Evolutionary conservation across 495 filamentous ascomycete genomes (phyloP).

Genomic region (Hypoxylon fragiforme): DNA sequence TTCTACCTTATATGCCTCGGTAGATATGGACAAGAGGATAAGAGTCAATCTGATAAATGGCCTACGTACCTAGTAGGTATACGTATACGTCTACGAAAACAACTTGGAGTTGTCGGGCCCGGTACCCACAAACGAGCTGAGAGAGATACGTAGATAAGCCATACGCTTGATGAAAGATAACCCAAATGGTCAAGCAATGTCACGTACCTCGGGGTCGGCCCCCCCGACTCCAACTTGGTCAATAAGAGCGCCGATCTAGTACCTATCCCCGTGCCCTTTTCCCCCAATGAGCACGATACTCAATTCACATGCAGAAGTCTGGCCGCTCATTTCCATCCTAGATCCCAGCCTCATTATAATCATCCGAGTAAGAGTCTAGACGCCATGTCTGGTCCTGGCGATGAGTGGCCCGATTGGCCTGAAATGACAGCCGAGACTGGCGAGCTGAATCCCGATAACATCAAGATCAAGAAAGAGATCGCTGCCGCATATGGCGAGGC

Average conservation of each 20-base stretch:
- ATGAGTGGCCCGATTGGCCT: conserved; percentile 4
- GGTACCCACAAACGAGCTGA: too few relatives aligned
- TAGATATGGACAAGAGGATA: background rate
- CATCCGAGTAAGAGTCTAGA: conserved; percentile 3
- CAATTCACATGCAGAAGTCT: background rate
- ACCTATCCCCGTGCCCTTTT: background rate
- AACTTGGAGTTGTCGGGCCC: too few relatives aligned
- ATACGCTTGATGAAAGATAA: too few relatives aligned
- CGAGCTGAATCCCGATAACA: conserved; percentile 4
- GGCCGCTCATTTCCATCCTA: background rate
- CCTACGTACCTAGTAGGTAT: too few relatives aligned
- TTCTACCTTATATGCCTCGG: too few relatives aligned
- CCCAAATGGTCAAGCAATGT: too few relatives aligned
- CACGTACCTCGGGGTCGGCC: too few relatives aligned
- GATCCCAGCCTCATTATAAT: background rate
- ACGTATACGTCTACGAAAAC: too few relatives aligned
- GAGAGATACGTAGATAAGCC: too few relatives aligned
- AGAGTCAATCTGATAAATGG: background rate
- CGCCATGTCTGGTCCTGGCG: background rate
- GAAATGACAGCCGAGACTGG: conserved; percentile 1
- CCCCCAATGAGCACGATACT: background rate
- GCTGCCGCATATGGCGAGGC: background rate
- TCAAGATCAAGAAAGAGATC: conserved; percentile 9
- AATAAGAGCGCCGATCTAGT: background rate
- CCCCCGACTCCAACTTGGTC: background rate